A percentile compares a stretch with the other conserved stretches of the same genome.
These are phyloP conservation scores for Trichocladium uniseriatum DNA, from an alignment of 495 filamentous ascomycete genomes.

Conservation along the genomic window DNA sequence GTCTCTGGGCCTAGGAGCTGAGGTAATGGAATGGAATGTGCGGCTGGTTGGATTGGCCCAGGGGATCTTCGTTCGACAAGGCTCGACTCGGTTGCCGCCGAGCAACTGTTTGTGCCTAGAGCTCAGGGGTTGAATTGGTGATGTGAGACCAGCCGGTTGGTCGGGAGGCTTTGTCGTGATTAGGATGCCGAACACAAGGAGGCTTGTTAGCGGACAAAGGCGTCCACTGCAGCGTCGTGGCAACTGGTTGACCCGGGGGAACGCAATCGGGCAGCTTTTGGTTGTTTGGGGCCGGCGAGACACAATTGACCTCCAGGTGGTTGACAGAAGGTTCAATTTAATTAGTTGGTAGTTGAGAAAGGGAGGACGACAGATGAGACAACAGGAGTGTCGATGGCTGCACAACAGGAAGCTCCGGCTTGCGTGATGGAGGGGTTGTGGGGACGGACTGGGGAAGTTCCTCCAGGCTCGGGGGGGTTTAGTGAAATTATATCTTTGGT, in stretches of 20 bases:
- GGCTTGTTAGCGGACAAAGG: too few species aligned
- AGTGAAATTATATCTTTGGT: background rate
- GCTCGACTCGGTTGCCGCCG: conserved; percentile 5
- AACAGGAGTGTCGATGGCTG: background rate
- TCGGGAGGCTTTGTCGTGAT: conserved; percentile 2
- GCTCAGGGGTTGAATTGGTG: background rate
- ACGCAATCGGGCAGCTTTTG: background rate
- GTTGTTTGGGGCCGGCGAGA: background rate
- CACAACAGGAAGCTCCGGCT: background rate
- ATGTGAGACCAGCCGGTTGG: background rate
- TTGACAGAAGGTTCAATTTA: background rate
- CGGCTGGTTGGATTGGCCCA: conserved; percentile 9
- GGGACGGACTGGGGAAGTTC: background rate
- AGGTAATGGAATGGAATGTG: conserved; percentile 4
- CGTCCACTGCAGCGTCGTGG: background rate
- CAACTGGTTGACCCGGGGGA: background rate
- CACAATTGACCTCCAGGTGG: background rate
- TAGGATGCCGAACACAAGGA: background rate
- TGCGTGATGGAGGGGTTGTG: background rate
- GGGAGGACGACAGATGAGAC: background rate
- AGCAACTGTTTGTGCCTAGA: background rate
- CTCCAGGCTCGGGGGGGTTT: background rate
- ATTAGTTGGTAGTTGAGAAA: background rate
- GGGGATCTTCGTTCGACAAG: background rate
- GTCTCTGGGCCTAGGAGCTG: background rate